Evolutionary conservation across 2,329 filamentous ascomycete genomes (phyloP).

Genomic region (Fusarium veterinarium): DNA sequence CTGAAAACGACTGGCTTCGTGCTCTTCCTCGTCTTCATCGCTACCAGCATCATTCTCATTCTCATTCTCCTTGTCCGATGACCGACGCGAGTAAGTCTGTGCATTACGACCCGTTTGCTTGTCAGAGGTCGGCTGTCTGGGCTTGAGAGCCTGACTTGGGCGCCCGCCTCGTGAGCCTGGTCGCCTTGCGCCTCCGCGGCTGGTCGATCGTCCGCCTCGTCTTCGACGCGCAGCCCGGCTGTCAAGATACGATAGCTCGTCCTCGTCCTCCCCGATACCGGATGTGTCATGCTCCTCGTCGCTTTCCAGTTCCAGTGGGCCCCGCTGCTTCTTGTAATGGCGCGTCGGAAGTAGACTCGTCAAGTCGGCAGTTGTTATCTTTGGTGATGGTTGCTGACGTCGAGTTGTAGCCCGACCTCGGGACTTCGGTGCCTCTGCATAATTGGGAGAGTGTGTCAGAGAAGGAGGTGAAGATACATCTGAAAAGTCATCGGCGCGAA

Average conservation of each 20-base stretch:
- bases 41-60: conserved; percentile 36
- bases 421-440: conserved; percentile 46
- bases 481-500: conserved; percentile 57
- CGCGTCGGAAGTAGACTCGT: conserved; percentile 66
- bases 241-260: conserved; percentile 64
- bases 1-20: conserved; percentile 54
- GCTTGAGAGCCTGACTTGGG: conserved; percentile 38
- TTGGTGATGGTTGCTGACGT: conserved; percentile 54
- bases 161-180: conserved; percentile 45
- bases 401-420: conserved; percentile 49
- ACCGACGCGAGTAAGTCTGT: conserved; percentile 63
- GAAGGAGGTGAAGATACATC: conserved; percentile 73
- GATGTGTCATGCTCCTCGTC: conserved; percentile 62
- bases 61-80: conserved; percentile 70
- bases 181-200: conserved; percentile 44
- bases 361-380: conserved; percentile 66
- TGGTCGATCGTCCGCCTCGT: conserved; percentile 48
- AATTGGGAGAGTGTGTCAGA: conserved; percentile 74
- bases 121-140: conserved; percentile 38
- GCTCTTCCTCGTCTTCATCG: conserved; percentile 49
- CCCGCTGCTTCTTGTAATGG: conserved; percentile 55
- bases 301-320: conserved; percentile 55
- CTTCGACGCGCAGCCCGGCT: conserved; percentile 51
- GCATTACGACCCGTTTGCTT: conserved; percentile 43
- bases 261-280: conserved; percentile 63